Evolutionary conservation across 1,284 basidiomycete species (phyloP).

Genomic region (Anthracocystis panici-leucophaei): DNA sequence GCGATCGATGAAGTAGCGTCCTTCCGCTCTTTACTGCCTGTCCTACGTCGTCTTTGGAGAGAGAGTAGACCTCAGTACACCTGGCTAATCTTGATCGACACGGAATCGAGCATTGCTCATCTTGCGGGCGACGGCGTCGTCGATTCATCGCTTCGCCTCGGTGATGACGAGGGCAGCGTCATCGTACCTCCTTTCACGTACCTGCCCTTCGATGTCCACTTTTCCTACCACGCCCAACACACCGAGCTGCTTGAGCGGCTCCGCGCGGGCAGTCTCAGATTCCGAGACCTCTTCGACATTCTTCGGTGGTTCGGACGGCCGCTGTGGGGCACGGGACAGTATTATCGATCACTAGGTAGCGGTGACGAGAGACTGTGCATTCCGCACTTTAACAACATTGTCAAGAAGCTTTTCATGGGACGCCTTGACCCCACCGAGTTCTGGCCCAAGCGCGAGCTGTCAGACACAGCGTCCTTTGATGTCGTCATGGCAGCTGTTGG

Average conservation of each 20-base stretch:
- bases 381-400: too few relatives aligned
- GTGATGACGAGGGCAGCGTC: slow-evolving; percentile 5
- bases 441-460: too few relatives aligned
- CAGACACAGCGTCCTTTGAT: background rate
- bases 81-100: background rate
- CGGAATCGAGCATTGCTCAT: background rate
- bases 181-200: slow-evolving; percentile 11
- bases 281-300: background rate
- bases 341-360: too few relatives aligned
- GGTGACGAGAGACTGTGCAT: too few relatives aligned
- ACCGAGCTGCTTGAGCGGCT: background rate
- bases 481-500: slow-evolving; percentile 8
- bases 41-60: background rate
- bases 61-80: background rate
- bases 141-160: slow-evolving; percentile 2
- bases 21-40: background rate
- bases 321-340: background rate
- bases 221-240: background rate
- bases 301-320: background rate
- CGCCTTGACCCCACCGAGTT: background rate
- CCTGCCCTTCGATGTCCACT: slow-evolving; percentile 12
- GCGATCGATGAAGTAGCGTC: background rate
- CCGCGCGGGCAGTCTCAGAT: background rate
- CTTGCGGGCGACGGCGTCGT: slow-evolving; percentile 2
- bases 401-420: background rate